Base-by-base conservation (phyloP, 371 early-diverging fungal species). In the Mycotypha africana region DNA sequence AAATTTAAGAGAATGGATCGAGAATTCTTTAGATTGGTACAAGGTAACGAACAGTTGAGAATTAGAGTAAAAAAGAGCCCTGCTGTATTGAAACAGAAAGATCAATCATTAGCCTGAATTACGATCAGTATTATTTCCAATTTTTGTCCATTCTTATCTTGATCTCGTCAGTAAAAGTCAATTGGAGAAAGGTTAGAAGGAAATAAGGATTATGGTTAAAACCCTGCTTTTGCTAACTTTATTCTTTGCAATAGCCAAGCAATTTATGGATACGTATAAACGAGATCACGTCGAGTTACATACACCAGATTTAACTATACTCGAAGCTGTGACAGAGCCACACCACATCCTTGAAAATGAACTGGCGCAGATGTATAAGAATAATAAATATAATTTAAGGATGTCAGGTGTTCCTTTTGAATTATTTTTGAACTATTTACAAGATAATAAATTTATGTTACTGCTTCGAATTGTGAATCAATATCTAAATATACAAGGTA, bases 61-160 rank as follows among this genome's bases (percentile, higher is more conserved):
- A 33, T 23, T 15, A 40, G 15, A 40, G 8, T 25, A 40, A n/a
- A 25, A 40, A 7, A 38, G 22, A 20, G 11, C 16, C 6, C 30
- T 28, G 20, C 17, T 3, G 10, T 12, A 4, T 38, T n/a, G n/a
- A n/a, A n/a, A n/a, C n/a, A n/a, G n/a, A n/a, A n/a, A n/a, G n/a
- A n/a, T 38, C n/a, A 9, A 11, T 39, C 2, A 7, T 24, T 44
- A 92, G 89, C 70, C 84, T 38, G 98, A 98, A 69, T 78, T 98
- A 23, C 76, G 82, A 35, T 70, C 84, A 8, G 78, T 94, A 2
- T 72, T 97, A 14, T 98, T 85, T 64, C 99, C 99, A 4, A 62
- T 97, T 14, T 99, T 95, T 65, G 84, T 95, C 4, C 93, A 99
- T 67, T 75, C 85, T 26, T 98, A 92, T 62, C 72, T 99, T 47